Evolutionary conservation across 73 alveolate genomes (phyloP), one percentile per base, ranked within the genome.

Genomic region (Symbiodinium natans): DNA sequence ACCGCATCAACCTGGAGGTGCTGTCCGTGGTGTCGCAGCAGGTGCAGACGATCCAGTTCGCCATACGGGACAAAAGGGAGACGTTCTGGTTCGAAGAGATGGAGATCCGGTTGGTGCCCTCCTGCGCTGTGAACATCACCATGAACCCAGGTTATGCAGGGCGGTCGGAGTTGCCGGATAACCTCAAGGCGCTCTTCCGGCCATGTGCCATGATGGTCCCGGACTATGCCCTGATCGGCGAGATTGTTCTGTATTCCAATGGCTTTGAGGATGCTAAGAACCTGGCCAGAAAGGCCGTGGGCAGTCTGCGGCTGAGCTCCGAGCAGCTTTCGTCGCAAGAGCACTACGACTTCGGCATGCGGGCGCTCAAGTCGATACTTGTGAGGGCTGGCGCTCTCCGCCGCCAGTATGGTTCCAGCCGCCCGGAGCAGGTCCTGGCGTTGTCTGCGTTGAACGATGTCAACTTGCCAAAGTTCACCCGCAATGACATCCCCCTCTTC

Each of bases 311-410:
- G 90, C 99, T 99, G 83, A 99, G 99, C 93, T 98, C 99, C 56
- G 99, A 99, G 96, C 99, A 99, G 99, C 99, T 99, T 82, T 99
- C 99, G 27, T 99, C 99, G 46, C 99, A 99, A 93, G 99, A 99
- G 99, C 99, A 99, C 99, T 99, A 99, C 98, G 99, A 99, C 93
- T 99, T 99, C 87, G 99, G 99, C 74, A 99, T 99, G 99, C 99
- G 99, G 93, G 99, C 99, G 27, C 99, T 99, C 92, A 99, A 99
- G 94, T 99, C 99, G 41, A 99, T 99, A 71, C 99, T 99, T 46
- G 98, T 92, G 68, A 41, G 98, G 68, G 98, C 83, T 41, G 98
- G 98, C 9, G 98, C 98, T 4, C 83, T 92, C 40, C 98, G 98
- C 84, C 82, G 98, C 6, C 41, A 41, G 34, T 92, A 92, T 48